phyloP scores from a whole-genome alignment of 1,284 basidiomycete genomes.

The Ceratobasidium sp. region DNA sequence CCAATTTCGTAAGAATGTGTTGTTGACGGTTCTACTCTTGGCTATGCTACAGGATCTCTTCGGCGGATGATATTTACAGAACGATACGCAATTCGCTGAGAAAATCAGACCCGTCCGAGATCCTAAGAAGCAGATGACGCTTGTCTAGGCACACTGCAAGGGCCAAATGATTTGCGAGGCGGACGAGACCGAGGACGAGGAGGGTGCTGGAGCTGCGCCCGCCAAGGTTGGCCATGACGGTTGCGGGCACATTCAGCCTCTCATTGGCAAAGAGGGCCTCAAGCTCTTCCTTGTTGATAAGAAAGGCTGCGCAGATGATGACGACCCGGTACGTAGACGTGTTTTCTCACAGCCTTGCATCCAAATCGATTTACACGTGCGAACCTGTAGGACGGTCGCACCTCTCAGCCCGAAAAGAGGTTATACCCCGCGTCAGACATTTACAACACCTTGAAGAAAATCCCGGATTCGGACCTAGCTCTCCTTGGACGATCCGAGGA shows the following conservation, averaged over 20 bases:
- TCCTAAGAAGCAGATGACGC: constrained; percentile 89
- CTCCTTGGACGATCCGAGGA: constrained; percentile 94
- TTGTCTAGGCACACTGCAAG: constrained; percentile 89
- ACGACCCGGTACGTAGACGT: constrained; percentile 74
- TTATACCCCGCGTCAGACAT: constrained; percentile 90
- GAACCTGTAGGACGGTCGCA: constrained; percentile 77
- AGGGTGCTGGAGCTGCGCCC: constrained; percentile 74
- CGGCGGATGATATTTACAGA: constrained; percentile 62
- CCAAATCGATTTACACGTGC: constrained; percentile 28
- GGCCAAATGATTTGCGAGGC: constrained; percentile 88
- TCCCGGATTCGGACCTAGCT: constrained; percentile 90
- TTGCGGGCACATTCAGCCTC: constrained; percentile 94
- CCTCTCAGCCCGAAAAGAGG: constrained; percentile 91
- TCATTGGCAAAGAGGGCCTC: constrained; percentile 93
- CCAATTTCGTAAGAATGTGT: constrained; percentile 20
- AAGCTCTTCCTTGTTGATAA: constrained; percentile 98
- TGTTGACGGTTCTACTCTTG: constrained; percentile 45
- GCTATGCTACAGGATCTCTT: constrained; percentile 25
- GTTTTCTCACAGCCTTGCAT: constrained; percentile 9
- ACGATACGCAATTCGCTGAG: constrained; percentile 85
- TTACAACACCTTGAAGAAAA: constrained; percentile 94
- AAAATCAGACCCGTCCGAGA: constrained; percentile 89
- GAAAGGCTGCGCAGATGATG: constrained; percentile 89
- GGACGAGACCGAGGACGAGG: constrained; percentile 85
- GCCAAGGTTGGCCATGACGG: constrained; percentile 91